A percentile compares a stretch with the other conserved stretches of the same genome.
Conservation (phyloP, 2,329 filamentous ascomycete species). For the Fusarium beomiforme region DNA sequence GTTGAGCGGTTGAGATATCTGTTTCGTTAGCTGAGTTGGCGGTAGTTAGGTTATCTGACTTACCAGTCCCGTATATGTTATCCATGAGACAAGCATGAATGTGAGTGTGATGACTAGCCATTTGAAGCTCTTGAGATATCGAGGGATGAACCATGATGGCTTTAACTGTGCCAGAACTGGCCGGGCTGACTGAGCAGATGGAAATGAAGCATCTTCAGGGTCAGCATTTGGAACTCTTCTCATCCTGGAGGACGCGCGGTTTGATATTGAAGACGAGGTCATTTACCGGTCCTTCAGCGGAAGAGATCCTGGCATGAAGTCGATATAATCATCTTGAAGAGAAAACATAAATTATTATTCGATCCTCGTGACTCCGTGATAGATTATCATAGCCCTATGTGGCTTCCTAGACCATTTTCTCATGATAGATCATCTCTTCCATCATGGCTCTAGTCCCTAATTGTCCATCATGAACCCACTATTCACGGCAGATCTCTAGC, state of each 20-base stretch:
- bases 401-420: background rate
- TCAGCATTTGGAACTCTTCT: constrained; percentile 11
- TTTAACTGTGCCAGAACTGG: background rate
- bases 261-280: constrained; percentile 27
- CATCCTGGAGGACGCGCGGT: constrained; percentile 24
- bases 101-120: background rate
- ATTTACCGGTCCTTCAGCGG: constrained; percentile 13
- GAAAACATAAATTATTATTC: background rate
- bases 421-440: background rate
- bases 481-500: background rate
- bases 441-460: background rate
- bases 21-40: background rate
- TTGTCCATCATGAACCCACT: background rate
- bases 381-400: background rate
- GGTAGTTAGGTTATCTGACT: fast-evolving
- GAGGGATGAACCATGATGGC: background rate
- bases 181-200: background rate
- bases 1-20: constrained; percentile 17
- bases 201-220: constrained; percentile 25
- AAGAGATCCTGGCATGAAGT: background rate
- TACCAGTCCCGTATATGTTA: background rate
- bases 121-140: constrained; percentile 9
- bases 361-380: background rate
- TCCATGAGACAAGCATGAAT: constrained; percentile 22
- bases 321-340: background rate